Evolutionary conservation across 306 rosid species (phyloP), one percentile per base, ranked within the genome.

Genomic region (Lagenaria siceraria): DNA sequence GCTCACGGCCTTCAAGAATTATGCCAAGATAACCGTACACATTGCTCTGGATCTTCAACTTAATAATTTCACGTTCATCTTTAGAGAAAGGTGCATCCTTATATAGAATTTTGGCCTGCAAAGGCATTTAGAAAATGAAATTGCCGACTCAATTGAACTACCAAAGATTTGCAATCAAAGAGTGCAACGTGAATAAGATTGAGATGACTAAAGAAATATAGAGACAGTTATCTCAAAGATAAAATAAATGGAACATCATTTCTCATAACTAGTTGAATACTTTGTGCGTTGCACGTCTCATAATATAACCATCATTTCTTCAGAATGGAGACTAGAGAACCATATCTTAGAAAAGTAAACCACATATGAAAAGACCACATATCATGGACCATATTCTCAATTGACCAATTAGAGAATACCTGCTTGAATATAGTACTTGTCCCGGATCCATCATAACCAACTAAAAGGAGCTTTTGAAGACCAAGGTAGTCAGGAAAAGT

Each of bases 361-460:
- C 61, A 70, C 79, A 74, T 31, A 62, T 3, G 3, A 74, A 33
- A 62, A 52, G 43, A 6, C 36, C 40, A 56, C 77, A 80, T 52
- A 21, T 25, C 75, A 56, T 33, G 43, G 55, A 55, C 59, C 42
- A 77, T 21, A 61, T 17, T 73, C 38, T 18, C 51, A 69, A 78
- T 35, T 78, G 40, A 53, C 56, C 25, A 51, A 64, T 75, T 36
- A 66, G 81, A 83, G 69, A 31, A 78, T 75, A 92, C 99, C 99
- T 96, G 99, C 87, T 96, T 96, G 80, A 96, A 96, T 85, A 96
- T 90, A 79, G 99, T 96, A 82, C 99, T 96, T 42, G 99, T 92
- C 64, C 99, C 99, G 33, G 99, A 92, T 63, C 98, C 97, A 83
- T 82, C 82, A 64, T 73, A 89, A 82, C 99, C 99, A 83, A 96